Conservation (phyloP, 192 early-diverging fungal species). For the Umbelopsis isabellina region DNA sequence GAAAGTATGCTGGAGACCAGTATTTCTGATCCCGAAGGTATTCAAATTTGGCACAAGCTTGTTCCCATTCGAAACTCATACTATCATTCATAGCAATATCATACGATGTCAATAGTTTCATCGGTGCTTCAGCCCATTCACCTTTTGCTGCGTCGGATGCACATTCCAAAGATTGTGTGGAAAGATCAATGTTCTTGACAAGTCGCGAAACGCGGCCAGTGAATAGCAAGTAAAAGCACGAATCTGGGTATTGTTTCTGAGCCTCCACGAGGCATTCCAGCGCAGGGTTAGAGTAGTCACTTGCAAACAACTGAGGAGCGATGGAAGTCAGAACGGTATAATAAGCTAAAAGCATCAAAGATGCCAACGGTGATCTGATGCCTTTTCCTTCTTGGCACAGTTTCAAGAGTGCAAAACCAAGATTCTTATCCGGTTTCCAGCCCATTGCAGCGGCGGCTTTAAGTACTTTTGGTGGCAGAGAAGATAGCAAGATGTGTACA, state of each 20-base stretch:
- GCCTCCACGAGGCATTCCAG: constrained; percentile 53
- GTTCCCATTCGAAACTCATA: constrained; percentile 51
- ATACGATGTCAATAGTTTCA: constrained; percentile 52
- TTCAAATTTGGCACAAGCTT: constrained; percentile 44
- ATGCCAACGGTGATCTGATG: constrained; percentile 53
- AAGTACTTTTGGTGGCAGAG: constrained; percentile 49
- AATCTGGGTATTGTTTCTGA: constrained; percentile 49
- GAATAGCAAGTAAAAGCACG: constrained; percentile 58
- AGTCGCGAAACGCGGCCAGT: constrained; percentile 50
- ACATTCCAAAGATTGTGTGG: constrained; percentile 39
- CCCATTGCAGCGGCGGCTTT: constrained; percentile 52
- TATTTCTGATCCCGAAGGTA: constrained; percentile 49
- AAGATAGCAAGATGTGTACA: constrained; percentile 49
- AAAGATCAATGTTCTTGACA: constrained; percentile 36
- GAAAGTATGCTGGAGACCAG: constrained; percentile 58
- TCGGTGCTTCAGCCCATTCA: constrained; percentile 48
- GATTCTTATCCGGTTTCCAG: constrained; percentile 52
- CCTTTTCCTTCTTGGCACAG: constrained; percentile 47
- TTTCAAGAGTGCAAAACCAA: constrained; percentile 52
- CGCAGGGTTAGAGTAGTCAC: constrained; percentile 43
- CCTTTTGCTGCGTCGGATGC: constrained; percentile 37
- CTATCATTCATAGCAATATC: constrained; percentile 56
- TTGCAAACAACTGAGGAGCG: constrained; percentile 49
- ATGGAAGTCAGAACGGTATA: constrained; percentile 58
- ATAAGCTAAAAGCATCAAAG: constrained; percentile 51